Evolutionary conservation across 495 filamentous ascomycete genomes (phyloP), one percentile per base, ranked within the genome.

Genomic region (Penicillium cataractarum): DNA sequence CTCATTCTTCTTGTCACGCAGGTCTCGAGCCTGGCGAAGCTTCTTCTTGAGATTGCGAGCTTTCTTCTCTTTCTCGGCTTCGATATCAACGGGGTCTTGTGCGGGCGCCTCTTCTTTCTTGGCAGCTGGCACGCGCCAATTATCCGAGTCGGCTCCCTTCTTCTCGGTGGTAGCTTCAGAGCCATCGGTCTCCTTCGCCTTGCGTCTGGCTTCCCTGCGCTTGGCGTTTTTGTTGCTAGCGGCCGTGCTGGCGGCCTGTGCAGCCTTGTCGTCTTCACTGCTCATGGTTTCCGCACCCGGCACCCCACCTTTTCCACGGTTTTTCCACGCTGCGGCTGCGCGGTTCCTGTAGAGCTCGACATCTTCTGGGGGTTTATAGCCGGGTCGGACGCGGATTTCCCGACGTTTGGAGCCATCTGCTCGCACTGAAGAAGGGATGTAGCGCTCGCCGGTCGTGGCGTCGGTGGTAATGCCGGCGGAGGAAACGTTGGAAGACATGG

Each of bases 341-440:
- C 90, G 87, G 78, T 97, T 98, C 82, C 91, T 95, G 84, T 98
- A 99, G 37, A 97, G 80, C 70, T 97, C 92, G 60, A 97, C 90
- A 76, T 99, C 96, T 74, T 99, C 96, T 2, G 95, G 94, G 0
- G 96, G 96, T 35, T 86, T 86, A 76, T 98, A 99, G 50, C 96
- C 96, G 13, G 94, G 93, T 3, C 92, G 87, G 44, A 99, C 90
- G 64, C 90, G 90, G 57, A 97, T 98, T 70, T 97, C 96, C 67
- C 90, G 93, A 32, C 96, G 83, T 17, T 88, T 90, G 21, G 90
- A 91, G 55, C 96, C 96, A 67, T 99, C 96, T 7, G 96, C 77
- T 49, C 96, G 89, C 27, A 84, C 74, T 1, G 94, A 97, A 24
- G 93, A 86, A 33, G 96, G 96, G 58, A 99, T 97, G 61, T 90